phyloP scores from a whole-genome alignment of 805 yeast species.

The Ogataea pilisensis region DNA sequence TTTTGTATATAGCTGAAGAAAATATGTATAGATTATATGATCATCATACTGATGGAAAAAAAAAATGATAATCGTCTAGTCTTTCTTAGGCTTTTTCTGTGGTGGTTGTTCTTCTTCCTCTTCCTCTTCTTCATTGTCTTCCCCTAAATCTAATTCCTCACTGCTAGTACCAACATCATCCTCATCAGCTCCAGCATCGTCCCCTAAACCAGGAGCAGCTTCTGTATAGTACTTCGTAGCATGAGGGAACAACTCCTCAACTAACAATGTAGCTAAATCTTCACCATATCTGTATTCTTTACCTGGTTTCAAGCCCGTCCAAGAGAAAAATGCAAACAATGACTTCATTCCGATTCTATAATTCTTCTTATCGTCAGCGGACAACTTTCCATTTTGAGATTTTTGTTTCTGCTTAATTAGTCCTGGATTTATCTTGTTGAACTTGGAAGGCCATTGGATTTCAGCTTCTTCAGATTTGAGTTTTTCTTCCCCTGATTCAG shows the following conservation, averaged over 20 bases:
- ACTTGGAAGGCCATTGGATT: conserved; percentile 67
- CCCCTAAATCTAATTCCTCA: conserved; percentile 51
- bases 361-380: conserved; percentile 51
- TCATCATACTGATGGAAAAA: no score
- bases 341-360: conserved; percentile 75
- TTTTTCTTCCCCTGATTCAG: conserved; percentile 51
- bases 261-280: conserved; percentile 64
- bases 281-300: conserved; percentile 78
- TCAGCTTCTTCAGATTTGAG: conserved; percentile 50
- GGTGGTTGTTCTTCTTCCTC: conserved; percentile 16
- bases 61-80: no score
- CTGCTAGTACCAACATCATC: conserved; percentile 36
- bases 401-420: conserved; percentile 37
- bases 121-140: conserved; percentile 41
- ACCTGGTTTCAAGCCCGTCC: conserved; percentile 78
- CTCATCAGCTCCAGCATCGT: conserved; percentile 50
- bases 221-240: conserved; percentile 80
- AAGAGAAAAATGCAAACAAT: conserved; percentile 81
- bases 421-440: conserved; percentile 52
- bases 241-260: conserved; percentile 80
- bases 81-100: conserved; percentile 4
- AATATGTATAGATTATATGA: no score
- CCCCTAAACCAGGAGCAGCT: conserved; percentile 59
- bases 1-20: no score
- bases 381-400: conserved; percentile 29